Base-by-base conservation (phyloP, 2,329 filamentous ascomycete genomes). In the Knoxdaviesia proteae region DNA sequence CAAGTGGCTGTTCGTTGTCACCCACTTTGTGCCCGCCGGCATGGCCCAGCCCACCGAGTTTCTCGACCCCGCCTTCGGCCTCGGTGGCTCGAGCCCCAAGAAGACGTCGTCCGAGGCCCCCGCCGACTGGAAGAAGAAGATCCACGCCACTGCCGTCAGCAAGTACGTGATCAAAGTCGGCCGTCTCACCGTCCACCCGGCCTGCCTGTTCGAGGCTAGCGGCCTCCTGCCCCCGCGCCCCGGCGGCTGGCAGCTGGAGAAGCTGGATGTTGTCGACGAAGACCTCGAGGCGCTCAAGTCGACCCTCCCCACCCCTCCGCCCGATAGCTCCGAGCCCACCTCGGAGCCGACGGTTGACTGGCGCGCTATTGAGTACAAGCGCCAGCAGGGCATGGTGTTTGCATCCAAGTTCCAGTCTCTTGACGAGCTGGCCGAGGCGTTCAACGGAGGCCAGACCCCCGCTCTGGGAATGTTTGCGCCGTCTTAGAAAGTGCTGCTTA, bases 101-200 rank as follows among this genome's bases (percentile, higher is more conserved):
- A 60, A 60, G n/a, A 61, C 62, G 32, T 47, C 52, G 34, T 50
- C 55, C 37, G 57, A 61, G 39, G 49, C 51, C 4, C 48, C 59
- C 31, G 56, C 55, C 2, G 64, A 67, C 32, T 72, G 71, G 56
- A 65, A 74, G 56, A 75, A 70, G 58, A 74, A 71, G 46, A 68
- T 88, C 36, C 69, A 80, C 50, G 83, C 82, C 1, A 78, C 77
- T 0, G 77, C 76, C 1, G 58, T 88, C 38, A 77, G 72, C 61
- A 87, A 86, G 62, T 88, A 88, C 56, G 82, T 88, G 36, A 77
- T 84, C 56, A 88, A 88, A 63, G 67, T 84, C 44, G 82, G 80
- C 1, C 68, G 88, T 30, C 66, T 90, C 52, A 96, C 88, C 0
- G 74, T 96, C 4, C 75, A 87, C 49, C 87, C 90, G 0, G 80